Conservation (phyloP, 2,329 filamentous ascomycete species). For the Geoglossum cookeanum region DNA sequence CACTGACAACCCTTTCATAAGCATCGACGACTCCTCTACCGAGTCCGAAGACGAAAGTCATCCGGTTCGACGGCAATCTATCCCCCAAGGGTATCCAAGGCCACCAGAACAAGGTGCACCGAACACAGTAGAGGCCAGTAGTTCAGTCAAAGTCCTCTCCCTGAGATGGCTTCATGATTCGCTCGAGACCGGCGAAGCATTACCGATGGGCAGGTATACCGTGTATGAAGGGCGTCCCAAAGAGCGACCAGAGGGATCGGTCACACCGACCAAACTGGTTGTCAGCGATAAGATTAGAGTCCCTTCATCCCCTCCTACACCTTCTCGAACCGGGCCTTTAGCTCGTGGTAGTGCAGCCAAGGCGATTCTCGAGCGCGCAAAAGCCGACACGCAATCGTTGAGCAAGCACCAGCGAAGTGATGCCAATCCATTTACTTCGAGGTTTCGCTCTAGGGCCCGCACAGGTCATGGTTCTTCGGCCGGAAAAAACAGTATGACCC, state of each 20-base stretch:
- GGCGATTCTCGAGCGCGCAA: conserved; percentile 34
- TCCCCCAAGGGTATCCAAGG: neutral
- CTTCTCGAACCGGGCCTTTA: conserved; percentile 1
- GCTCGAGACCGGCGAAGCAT: conserved; percentile 20
- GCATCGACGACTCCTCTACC: neutral
- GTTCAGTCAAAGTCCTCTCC: conserved; percentile 30
- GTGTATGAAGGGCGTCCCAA: conserved; percentile 31
- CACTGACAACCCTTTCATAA: neutral
- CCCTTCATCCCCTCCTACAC: conserved; percentile 2
- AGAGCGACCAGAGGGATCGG: conserved; percentile 16
- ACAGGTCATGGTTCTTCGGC: neutral
- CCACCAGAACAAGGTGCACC: neutral
- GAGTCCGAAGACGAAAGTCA: neutral
- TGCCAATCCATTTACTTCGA: neutral
- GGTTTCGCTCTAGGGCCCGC: neutral
- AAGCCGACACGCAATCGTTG: conserved; percentile 23
- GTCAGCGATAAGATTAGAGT: neutral
- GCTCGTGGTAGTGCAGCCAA: conserved; percentile 1
- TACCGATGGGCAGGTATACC: conserved; percentile 29
- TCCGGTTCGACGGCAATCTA: neutral
- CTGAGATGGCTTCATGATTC: conserved; percentile 35
- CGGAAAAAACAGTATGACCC: neutral
- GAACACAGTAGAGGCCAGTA: conserved; percentile 6
- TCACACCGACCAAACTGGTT: neutral
- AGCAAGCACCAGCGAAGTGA: neutral